Percentiles rank a stretch among this genome's conserved stretches.
Evolutionary conservation across 2,329 filamentous ascomycete genomes (phyloP).

Genomic region (Thelonectria blattea): DNA sequence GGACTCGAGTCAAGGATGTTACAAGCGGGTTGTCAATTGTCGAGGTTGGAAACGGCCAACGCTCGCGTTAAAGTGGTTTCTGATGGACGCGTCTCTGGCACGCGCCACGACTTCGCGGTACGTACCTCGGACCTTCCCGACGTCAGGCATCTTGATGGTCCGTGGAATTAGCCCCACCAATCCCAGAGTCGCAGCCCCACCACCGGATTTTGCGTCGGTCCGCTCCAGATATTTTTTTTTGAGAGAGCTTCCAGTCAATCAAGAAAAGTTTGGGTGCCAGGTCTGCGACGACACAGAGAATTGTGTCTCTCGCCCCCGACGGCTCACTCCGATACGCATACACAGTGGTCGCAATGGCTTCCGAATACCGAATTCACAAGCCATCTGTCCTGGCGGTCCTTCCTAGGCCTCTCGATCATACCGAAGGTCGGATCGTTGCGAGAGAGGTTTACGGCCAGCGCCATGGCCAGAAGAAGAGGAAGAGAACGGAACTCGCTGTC

Average conservation of each 20-base stretch:
- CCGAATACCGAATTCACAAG: conserved; percentile 66
- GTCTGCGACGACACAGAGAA: conserved; percentile 22
- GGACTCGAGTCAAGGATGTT: background rate
- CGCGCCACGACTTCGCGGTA: conserved; percentile 21
- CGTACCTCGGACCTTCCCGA: background rate
- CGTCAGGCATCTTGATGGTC: conserved; percentile 32
- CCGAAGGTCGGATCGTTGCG: conserved; percentile 59
- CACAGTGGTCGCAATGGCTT: conserved; percentile 53
- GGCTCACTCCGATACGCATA: conserved; percentile 8
- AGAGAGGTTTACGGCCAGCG: conserved; percentile 67
- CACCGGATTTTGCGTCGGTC: conserved; percentile 44
- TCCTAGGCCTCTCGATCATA: conserved; percentile 62
- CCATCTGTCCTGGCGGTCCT: conserved; percentile 68
- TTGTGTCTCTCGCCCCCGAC: conserved; percentile 29
- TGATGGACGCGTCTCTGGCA: conserved; percentile 30
- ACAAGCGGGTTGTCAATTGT: conserved; percentile 21
- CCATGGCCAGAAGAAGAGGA: conserved; percentile 64
- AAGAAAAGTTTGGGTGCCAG: conserved; percentile 29
- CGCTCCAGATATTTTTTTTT: conserved; percentile 44
- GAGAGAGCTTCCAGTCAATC: conserved; percentile 36
- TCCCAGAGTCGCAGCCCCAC: conserved; percentile 32
- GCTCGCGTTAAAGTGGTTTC: conserved; percentile 37
- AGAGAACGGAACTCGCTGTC: conserved; percentile 67
- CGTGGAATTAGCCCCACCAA: conserved; percentile 29
- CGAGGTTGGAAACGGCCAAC: conserved; percentile 14